A percentile compares a stretch with the other conserved stretches of the same genome.
phyloP scores from a whole-genome alignment of 805 yeast genomes.

The Candida ipomoeae region DNA sequence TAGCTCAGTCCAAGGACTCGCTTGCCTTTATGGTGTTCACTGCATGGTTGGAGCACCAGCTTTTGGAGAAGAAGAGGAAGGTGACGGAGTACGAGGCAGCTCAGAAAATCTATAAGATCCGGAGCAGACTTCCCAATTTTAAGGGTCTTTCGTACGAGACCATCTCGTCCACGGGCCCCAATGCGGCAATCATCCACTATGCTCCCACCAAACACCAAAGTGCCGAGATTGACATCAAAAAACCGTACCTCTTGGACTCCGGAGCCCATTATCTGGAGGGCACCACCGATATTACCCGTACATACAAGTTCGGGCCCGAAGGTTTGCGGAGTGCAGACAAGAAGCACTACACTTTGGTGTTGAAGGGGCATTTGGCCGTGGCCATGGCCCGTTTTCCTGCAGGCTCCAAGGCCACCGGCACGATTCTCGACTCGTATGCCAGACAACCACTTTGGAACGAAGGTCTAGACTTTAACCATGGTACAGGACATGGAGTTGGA shows the following conservation, averaged over 20 bases:
- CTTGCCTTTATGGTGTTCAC: constrained; percentile 67
- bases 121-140: constrained; percentile 51
- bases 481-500: constrained; percentile 98
- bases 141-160: constrained; percentile 73
- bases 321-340: constrained; percentile 42
- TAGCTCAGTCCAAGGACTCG: constrained; percentile 83
- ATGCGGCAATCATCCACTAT: constrained; percentile 73
- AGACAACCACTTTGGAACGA: constrained; percentile 76
- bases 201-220: constrained; percentile 59
- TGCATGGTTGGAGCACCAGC: constrained; percentile 72
- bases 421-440: constrained; percentile 74
- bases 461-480: constrained; percentile 88
- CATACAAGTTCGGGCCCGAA: constrained; percentile 56
- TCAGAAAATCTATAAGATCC: constrained; percentile 50
- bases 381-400: constrained; percentile 77
- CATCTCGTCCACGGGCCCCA: constrained; percentile 71
- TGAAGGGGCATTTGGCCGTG: constrained; percentile 87
- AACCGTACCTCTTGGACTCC: constrained; percentile 76
- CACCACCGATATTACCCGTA: constrained; percentile 93
- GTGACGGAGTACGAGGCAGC: constrained; percentile 67
- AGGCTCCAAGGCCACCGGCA: constrained; percentile 58
- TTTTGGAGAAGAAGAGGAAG: constrained; percentile 35
- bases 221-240: constrained; percentile 58
- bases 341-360: constrained; percentile 74
- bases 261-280: constrained; percentile 94